Conservation (phyloP, 208 protist genomes). For the Phytomonas sp. region DNA sequence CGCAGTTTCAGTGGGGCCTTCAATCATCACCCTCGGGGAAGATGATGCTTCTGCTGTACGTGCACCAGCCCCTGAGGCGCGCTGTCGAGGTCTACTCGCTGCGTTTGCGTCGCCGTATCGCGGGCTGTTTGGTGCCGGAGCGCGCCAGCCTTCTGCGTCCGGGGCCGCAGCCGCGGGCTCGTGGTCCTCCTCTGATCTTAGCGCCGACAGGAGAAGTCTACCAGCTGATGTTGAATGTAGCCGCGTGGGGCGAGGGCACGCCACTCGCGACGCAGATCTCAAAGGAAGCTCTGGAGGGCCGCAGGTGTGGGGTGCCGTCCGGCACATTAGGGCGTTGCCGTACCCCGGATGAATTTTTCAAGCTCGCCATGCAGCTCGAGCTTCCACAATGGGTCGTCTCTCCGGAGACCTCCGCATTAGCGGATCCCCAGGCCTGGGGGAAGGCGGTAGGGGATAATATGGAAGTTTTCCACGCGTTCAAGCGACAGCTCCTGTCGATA, state of each 20-base stretch:
- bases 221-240: background rate
- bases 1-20: constrained; percentile 61
- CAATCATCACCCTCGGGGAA: constrained; percentile 15
- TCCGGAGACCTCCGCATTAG: background rate
- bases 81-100: constrained; percentile 66
- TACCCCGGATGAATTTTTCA: constrained; percentile 33
- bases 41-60: constrained; percentile 43
- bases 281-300: background rate
- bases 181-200: background rate
- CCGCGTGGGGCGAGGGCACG: no score
- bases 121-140: constrained; percentile 44
- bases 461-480: constrained; percentile 25
- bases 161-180: no score
- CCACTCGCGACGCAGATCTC: background rate
- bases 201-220: background rate
- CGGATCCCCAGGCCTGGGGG: background rate
- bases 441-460: constrained; percentile 10
- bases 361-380: constrained; percentile 23
- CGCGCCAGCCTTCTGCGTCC: constrained; percentile 41
- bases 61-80: constrained; percentile 63
- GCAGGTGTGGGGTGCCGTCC: background rate
- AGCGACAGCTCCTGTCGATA: constrained; percentile 20
- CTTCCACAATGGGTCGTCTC: constrained; percentile 17
- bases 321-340: constrained; percentile 11
- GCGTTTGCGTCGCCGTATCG: constrained; percentile 39